These are phyloP conservation scores for Cryptococcus deneoformans DNA, from an alignment of 1,284 basidiomycete species.

Conservation along the genomic window DNA sequence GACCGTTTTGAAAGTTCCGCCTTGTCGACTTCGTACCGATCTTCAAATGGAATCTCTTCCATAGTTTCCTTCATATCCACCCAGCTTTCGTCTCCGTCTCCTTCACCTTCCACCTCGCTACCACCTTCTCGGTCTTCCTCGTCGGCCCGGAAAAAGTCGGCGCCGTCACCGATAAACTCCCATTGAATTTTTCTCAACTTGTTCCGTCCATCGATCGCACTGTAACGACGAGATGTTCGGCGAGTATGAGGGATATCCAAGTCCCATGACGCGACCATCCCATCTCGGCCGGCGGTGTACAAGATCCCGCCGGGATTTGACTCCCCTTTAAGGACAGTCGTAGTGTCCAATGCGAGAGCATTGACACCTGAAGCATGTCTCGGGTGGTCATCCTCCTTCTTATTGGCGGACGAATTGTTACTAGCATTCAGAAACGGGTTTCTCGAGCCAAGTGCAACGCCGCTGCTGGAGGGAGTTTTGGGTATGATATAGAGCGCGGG, in stretches of 20 bases:
- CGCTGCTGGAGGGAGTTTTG: constrained; percentile 18
- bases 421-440: constrained; percentile 31
- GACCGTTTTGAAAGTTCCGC: constrained; percentile 1
- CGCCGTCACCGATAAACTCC: constrained; percentile 43
- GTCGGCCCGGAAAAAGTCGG: constrained; percentile 65
- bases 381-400: constrained; percentile 55
- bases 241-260: constrained; percentile 64
- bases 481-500: constrained; percentile 65
- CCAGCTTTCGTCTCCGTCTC: constrained; percentile 22
- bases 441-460: constrained; percentile 13
- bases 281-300: constrained; percentile 91
- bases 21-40: constrained; percentile 71
- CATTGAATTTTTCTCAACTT: constrained; percentile 24
- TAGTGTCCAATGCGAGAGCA: constrained; percentile 78
- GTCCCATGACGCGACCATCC: constrained; percentile 89
- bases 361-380: constrained; percentile 84
- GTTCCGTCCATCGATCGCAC: constrained; percentile 4
- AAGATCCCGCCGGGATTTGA: constrained; percentile 80
- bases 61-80: constrained; percentile 9
- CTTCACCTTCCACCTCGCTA: constrained; percentile 55
- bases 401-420: constrained; percentile 9
- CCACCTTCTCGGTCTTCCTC: constrained; percentile 54
- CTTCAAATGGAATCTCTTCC: constrained; percentile 61
- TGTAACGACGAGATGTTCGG: constrained; percentile 49
- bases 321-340: constrained; percentile 66